Conservation (phyloP, 1,139 yeast species). For the Zygoascus hellenicus region DNA sequence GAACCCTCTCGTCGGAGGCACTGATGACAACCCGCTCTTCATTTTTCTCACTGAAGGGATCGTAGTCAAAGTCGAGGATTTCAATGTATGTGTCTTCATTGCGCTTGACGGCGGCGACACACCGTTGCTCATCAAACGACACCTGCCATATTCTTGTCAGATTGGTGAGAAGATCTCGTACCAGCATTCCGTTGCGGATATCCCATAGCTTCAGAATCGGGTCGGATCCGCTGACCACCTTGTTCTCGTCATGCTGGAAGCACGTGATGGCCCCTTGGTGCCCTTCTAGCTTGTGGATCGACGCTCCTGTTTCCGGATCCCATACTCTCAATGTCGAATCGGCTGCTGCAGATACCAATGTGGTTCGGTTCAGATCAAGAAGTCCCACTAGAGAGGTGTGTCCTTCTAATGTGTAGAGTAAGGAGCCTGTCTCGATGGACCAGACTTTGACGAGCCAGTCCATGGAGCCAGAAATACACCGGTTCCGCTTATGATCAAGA, state of each 20-base stretch:
- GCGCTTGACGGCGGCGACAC: conserved; percentile 91
- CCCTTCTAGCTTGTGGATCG: conserved; percentile 67
- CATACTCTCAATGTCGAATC: conserved; percentile 88
- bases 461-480: conserved; percentile 90
- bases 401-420: conserved; percentile 64
- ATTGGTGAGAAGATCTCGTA: conserved; percentile 69
- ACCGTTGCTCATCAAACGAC: conserved; percentile 71
- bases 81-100: conserved; percentile 67
- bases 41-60: conserved; percentile 21
- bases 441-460: conserved; percentile 85
- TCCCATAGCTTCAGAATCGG: conserved; percentile 80
- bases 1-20: not conserved
- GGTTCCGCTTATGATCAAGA: conserved; percentile 63
- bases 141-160: conserved; percentile 93
- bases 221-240: conserved; percentile 87
- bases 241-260: conserved; percentile 80
- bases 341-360: conserved; percentile 93
- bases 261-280: conserved; percentile 90
- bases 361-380: conserved; percentile 67
- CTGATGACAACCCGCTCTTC: not conserved
- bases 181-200: conserved; percentile 66
- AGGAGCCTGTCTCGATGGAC: conserved; percentile 74
- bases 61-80: conserved; percentile 69
- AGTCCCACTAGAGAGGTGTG: conserved; percentile 89
- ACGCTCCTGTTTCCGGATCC: conserved; percentile 78